Evolutionary conservation across 768 basidiomycete species (phyloP), one percentile per base, ranked within the genome.

Genomic region (Boletus bicolor): DNA sequence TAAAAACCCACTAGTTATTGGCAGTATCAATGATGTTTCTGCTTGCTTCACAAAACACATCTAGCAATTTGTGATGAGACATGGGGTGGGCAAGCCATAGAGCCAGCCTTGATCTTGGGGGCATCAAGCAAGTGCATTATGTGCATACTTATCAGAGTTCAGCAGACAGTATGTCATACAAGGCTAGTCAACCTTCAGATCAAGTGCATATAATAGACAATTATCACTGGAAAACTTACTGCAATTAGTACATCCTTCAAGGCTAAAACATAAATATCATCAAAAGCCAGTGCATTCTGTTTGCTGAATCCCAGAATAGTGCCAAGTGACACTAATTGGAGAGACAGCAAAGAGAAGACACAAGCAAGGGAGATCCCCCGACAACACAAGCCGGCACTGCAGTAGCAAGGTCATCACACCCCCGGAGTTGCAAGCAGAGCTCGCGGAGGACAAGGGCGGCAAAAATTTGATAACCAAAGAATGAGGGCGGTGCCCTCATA

Each of bases 371-470:
- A 54, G 54, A 82, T 71, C 82, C 82, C 82, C 79, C 76, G 79
- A 84, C 82, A 68, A 83, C 82, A 62, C 82, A 77, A 79, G 80
- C 81, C 77, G 54, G 60, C 50, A 69, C 41, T 72, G 71, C 69
- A 72, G 60, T 58, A 50, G 71, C 71, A 72, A 67, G 72, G 73
- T 74, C 73, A 74, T 74, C 73, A 51, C 54, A 65, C 44, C 67
- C 60, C 48, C 56, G 61, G 64, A 68, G 73, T 72, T 74, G 73
- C 73, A 74, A 74, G 73, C 73, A 74, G 73, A 75, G 73, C 73
- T 68, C 73, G 43, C 53, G 7, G 3, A 53, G 55, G 45, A 49
- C 61, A 58, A 63, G 58, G 66, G 66, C 51, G 64, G 19, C 66
- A 67, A 67, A 67, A 68, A 66, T 68, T 67, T 77, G 75, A 80